Evolutionary conservation across 2,329 filamentous ascomycete species (phyloP), one percentile per base, ranked within the genome.

Genomic region (Pyrenophora tritici-repentis): DNA sequence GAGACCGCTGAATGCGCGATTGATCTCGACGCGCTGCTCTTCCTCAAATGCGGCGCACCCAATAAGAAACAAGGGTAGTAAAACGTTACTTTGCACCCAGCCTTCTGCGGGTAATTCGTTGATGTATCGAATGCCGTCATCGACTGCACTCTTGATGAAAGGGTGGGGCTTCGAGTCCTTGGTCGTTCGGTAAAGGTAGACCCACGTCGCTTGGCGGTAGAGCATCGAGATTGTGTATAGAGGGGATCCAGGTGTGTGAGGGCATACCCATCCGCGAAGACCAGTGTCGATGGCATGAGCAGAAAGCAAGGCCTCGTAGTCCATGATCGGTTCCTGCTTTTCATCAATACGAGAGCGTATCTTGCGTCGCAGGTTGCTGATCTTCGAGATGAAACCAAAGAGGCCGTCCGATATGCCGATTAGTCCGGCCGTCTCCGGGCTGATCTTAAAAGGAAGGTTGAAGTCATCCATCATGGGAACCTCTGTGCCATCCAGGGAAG

Each of bases 381-480:
- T 93, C 64, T 89, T 85, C 6, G 87, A 87, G 24, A 96, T 86
- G 66, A 89, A 86, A 29, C 83, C 81, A 67, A 96, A 91, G 2
- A 96, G 78, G 1, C 90, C 90, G 64, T 96, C 91, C 34, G 88
- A 85, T 20, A 96, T 87, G 17, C 91, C 91, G 5, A 96, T 79
- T 4, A 96, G 79, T n/a, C 77, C 79, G 7, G 81, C 82, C 2
- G 80, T 81, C 57, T 82, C 78, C 1, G 80, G 77, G 43, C 82
- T 80, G 24, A 81, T 78, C 41, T 83, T 78, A 62, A 81, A 84
- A 22, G 82, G 82, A 3, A 84, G 73, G 13, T 76, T 75, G 65
- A 84, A 79, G 44, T 82, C 78, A 20, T 79, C 78, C 55, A 78
- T 77, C 61, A 82, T 78, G 13, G 80, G 75, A n/a, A 81, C 73